Evolutionary conservation across 208 protist species (phyloP).

Genomic region (Leishmania tarentolae): DNA sequence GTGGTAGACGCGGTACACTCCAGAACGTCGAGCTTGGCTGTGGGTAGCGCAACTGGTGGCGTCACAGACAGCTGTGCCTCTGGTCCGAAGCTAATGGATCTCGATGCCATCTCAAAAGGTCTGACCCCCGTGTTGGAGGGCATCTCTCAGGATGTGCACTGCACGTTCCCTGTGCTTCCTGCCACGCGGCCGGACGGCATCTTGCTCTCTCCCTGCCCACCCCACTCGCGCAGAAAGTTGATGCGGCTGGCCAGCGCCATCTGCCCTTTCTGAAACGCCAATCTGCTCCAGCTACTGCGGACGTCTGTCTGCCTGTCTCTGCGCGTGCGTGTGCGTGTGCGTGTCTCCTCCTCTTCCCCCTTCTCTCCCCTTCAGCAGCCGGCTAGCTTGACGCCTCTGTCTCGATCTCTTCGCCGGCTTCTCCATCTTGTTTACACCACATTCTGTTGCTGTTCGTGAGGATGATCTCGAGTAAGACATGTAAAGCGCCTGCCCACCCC

Average conservation of each 20-base stretch:
- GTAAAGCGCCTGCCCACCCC: not conserved
- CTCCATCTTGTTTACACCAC: no score
- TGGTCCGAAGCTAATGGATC: slow-evolving; percentile 17
- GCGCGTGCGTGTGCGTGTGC: not conserved
- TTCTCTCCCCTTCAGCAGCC: not conserved
- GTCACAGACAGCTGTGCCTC: slow-evolving; percentile 3
- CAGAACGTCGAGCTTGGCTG: slow-evolving; percentile 17
- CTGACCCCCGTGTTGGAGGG: slow-evolving; percentile 8
- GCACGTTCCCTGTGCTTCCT: slow-evolving; percentile 27
- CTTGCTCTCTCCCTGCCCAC: slow-evolving; percentile 44
- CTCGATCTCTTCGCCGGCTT: no score
- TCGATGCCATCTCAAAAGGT: slow-evolving; percentile 11
- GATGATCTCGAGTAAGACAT: not conserved
- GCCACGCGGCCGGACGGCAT: slow-evolving; percentile 50
- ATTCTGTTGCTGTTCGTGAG: not conserved
- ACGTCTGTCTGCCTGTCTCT: not conserved
- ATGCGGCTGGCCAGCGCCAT: slow-evolving; percentile 59
- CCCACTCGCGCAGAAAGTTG: slow-evolving; percentile 39
- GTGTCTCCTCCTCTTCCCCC: no score
- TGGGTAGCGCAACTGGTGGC: not conserved
- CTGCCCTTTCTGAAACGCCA: slow-evolving; percentile 46
- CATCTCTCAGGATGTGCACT: slow-evolving; percentile 13
- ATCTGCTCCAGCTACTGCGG: not conserved
- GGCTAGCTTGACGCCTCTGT: not conserved
- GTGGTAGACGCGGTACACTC: slow-evolving; percentile 5